These are phyloP conservation scores for Arabis hirsuta DNA, from an alignment of 345 rosid species.

Conservation along the genomic window DNA sequence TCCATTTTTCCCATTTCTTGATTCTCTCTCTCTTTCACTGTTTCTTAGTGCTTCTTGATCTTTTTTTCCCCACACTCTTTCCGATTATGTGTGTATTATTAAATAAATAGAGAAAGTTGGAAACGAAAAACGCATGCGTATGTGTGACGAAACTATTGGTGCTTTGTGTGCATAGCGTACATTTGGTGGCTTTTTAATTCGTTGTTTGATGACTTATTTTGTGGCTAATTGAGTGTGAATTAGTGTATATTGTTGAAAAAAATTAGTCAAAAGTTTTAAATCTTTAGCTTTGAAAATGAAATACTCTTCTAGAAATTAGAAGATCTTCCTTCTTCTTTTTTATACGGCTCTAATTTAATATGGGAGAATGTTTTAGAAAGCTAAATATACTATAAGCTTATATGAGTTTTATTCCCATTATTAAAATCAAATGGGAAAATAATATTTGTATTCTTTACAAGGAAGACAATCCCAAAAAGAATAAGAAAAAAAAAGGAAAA, in stretches of 20 bases:
- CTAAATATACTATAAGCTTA: neutral
- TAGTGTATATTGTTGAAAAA: conserved; percentile 34
- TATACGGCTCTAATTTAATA: neutral
- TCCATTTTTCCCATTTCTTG: conserved; percentile 39
- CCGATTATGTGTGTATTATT: neutral
- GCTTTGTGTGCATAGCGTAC: neutral
- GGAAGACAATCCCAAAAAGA: conserved; percentile 8
- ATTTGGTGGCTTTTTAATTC: neutral
- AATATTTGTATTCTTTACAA: neutral
- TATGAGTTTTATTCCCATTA: neutral
- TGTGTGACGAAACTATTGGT: conserved; percentile 12
- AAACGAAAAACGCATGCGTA: conserved; percentile 37
- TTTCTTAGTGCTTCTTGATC: conserved; percentile 21
- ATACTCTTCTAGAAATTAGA: conserved; percentile 22
- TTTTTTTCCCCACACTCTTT: neutral
- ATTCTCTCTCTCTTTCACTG: conserved; percentile 7
- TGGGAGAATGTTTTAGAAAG: neutral
- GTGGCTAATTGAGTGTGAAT: neutral
- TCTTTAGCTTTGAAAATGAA: neutral
- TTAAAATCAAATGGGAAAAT: neutral
- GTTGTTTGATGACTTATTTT: too few relatives aligned
- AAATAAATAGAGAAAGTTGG: conserved; percentile 22
- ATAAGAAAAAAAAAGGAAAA: neutral
- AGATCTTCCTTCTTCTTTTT: neutral
- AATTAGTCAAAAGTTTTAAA: conserved; percentile 29